Evolutionary conservation across 352 stramenopile species (phyloP), one percentile per base, ranked within the genome.

Genomic region (Paralagenidium karlingii): DNA sequence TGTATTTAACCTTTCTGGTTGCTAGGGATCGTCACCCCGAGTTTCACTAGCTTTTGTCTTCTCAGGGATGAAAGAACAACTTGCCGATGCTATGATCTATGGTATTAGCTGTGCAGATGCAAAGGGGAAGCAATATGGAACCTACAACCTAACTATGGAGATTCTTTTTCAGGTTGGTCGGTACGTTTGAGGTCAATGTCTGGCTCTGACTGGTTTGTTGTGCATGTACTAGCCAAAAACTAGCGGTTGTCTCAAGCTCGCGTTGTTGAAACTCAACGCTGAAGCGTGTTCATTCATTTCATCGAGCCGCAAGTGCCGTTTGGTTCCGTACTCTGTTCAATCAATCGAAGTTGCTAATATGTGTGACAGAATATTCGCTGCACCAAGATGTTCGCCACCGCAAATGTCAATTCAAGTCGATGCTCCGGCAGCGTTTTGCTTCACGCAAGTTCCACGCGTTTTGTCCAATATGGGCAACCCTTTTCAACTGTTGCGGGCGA

Each of bases 61-160:
- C 32, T 57, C 40, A 19, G 63, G 47, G 0, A 62, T 88, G 22
- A 58, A 56, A 5, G 40, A 66, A 11, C 52, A 82, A 2, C 60
- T 89, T 13, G 32, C 47, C 9, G 47, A 59, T 39, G 68, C 69
- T n/a, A 47, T 59, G 16, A 46, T 89, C 7, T 68, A 82, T 39
- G 65, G 40, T 31, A 54, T 84, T 30, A 65, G 53, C 38, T 77
- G 71, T 10, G 60, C 63, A 1, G 69, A 83, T 36, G 85, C 68
- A 40, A 69, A 69, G 78, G 75, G 75, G 84, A 45, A 26, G 38
- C 1, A 8, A 36, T 18, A 18, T 30, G 12, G 28, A 19, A 32
- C 7, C 31, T 29, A 15, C 1, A 13, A 12, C 16, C n/a, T 11
- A 1, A 53, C 58, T 34, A 15, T 84, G n/a, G 74, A 87, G 38